Base-by-base conservation (phyloP, 1,284 basidiomycete species). In the Hymenochaete sp. region DNA sequence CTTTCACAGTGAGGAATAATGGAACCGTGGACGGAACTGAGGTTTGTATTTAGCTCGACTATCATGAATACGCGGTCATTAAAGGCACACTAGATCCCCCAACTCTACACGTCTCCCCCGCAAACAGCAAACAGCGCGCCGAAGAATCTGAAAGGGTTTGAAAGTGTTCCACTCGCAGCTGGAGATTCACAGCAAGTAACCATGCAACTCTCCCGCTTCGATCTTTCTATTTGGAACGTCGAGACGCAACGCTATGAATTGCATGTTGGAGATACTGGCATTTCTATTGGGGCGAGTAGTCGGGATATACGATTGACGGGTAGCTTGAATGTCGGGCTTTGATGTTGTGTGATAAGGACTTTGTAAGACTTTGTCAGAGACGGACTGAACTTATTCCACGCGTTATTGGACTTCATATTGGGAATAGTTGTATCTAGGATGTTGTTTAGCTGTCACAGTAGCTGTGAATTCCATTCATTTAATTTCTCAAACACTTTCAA, bases 401-500 rank as follows among this genome's bases (percentile, higher is more conserved):
- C 14, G 28, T 10, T 14, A 31, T 31, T 14, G 9, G 14, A 35
- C 14, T 35, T 35, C 5, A n/a, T 35, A n/a, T 35, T n/a, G 32
- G 21, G 13, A 5, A 35, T 35, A n/a, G n/a, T n/a, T n/a, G n/a
- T n/a, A n/a, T n/a, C n/a, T n/a, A n/a, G n/a, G n/a, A n/a, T n/a
- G n/a, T n/a, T n/a, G n/a, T n/a, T n/a, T n/a, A n/a, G n/a, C n/a
- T n/a, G n/a, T n/a, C n/a, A n/a, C n/a, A n/a, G n/a, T n/a, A 55
- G 73, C 82, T 33, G 82, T 82, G 7, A 85, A 83, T 59, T 83
- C 71, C 3, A 70, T 61, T 77, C 4, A 72, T 87, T 38, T 66
- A 74, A 0, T 67, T 70, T 1, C 74, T 79, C 49, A 67, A n/a
- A n/a, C n/a, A n/a, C n/a, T n/a, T n/a, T n/a, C n/a, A n/a, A n/a